These are phyloP conservation scores for Acanthamoeba lenticulata DNA, from an alignment of 208 protist species.

Conservation along the genomic window DNA sequence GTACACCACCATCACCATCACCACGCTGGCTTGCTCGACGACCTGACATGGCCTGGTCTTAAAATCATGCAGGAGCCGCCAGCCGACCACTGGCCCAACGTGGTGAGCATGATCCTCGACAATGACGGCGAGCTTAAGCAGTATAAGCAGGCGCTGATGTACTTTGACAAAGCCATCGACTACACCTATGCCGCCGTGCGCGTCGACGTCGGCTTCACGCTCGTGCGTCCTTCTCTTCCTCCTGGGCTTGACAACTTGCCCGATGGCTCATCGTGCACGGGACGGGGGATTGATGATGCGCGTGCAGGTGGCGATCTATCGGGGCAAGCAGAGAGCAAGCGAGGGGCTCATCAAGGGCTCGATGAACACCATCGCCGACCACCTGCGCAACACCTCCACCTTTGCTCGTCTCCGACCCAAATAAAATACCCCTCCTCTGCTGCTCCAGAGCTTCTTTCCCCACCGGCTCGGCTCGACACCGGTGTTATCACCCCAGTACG, in stretches of 20 bases:
- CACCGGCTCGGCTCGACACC: no score
- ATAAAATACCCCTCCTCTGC: no score
- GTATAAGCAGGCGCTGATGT: conserved; percentile 2
- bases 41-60: neutral
- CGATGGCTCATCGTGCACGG: no score
- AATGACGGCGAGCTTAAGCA: neutral
- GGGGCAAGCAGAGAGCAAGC: neutral
- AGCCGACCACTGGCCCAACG: conserved; percentile 41
- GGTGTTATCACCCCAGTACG: no score
- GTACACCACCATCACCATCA: neutral
- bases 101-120: conserved; percentile 43
- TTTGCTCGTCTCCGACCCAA: conserved; percentile 3
- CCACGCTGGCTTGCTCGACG: neutral
- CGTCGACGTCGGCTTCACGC: neutral
- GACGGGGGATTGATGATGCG: neutral
- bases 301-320: conserved; percentile 17
- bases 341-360: neutral
- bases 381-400: conserved; percentile 24
- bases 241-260: neutral
- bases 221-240: neutral
- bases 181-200: neutral
- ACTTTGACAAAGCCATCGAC: conserved; percentile 54
- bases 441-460: no score
- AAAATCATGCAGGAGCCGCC: neutral
- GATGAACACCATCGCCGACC: conserved; percentile 40